These are phyloP conservation scores for Phytophthora aleatoria DNA, from an alignment of 352 stramenopile species.

Conservation along the genomic window DNA sequence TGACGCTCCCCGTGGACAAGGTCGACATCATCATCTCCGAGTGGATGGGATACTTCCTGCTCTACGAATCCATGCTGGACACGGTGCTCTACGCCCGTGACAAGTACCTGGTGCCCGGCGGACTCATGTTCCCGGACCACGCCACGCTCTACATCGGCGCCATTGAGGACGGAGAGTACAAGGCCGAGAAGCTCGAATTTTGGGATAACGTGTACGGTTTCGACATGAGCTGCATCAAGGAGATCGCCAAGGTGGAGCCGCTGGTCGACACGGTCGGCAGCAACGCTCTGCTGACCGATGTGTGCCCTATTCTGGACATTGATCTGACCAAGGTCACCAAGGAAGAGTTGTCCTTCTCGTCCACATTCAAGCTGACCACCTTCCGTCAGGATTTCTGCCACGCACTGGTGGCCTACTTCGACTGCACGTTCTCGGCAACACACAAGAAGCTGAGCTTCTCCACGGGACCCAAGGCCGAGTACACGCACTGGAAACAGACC, in stretches of 20 bases:
- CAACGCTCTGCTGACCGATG: conserved; percentile 91
- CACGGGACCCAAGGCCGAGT: conserved; percentile 92
- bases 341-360: conserved; percentile 94
- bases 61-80: conserved; percentile 98
- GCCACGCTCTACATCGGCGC: conserved; percentile 95
- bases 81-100: conserved; percentile 96
- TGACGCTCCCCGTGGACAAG: conserved; percentile 91
- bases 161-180: conserved; percentile 97
- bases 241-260: conserved; percentile 96
- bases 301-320: conserved; percentile 93
- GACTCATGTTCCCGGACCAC: conserved; percentile 97
- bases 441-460: conserved; percentile 97
- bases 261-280: conserved; percentile 97
- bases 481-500: conserved; percentile 99
- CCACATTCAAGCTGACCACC: conserved; percentile 90
- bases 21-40: conserved; percentile 99
- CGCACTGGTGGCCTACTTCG: conserved; percentile 97
- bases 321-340: conserved; percentile 93
- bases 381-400: conserved; percentile 96
- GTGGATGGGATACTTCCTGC: conserved; percentile 98
- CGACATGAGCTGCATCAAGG: conserved; percentile 98
- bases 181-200: conserved; percentile 94
- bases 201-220: conserved; percentile 99
- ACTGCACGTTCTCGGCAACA: conserved; percentile 96
- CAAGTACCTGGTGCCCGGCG: conserved; percentile 93